A percentile compares a stretch with the other conserved stretches of the same genome.
These are phyloP conservation scores for Toxoplasma gondii DNA, from an alignment of 169 alveolate species.

Conservation along the genomic window DNA sequence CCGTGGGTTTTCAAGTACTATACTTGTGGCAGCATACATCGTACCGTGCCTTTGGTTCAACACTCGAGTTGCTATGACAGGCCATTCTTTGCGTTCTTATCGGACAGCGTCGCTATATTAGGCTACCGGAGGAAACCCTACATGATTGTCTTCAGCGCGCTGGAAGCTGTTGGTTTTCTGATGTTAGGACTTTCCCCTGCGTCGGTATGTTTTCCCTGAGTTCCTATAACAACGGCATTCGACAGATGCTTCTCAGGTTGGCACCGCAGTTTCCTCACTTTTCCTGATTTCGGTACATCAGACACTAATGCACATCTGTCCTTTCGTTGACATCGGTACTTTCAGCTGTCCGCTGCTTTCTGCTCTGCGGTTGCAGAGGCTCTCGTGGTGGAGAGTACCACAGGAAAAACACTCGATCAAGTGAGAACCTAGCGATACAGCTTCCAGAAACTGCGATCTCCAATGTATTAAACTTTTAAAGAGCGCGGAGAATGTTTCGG, in stretches of 20 bases:
- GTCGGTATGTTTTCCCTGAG: slow-evolving; percentile 56
- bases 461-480: not conserved
- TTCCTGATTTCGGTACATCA: slow-evolving; percentile 72
- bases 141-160: slow-evolving; percentile 78
- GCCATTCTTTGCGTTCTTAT: slow-evolving; percentile 81
- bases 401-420: slow-evolving; percentile 69
- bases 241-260: slow-evolving; percentile 68
- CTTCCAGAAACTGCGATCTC: not conserved
- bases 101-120: slow-evolving; percentile 79
- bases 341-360: slow-evolving; percentile 79
- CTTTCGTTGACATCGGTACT: not conserved
- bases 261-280: slow-evolving; percentile 69
- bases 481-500: slow-evolving; percentile 81
- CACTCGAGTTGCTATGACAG: slow-evolving; percentile 6
- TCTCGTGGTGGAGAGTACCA: slow-evolving; percentile 78
- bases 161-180: slow-evolving; percentile 81
- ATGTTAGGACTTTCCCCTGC: slow-evolving; percentile 78
- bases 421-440: not conserved
- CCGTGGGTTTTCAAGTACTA: slow-evolving; percentile 84
- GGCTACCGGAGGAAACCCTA: slow-evolving; percentile 88
- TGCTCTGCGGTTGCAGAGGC: slow-evolving; percentile 92
- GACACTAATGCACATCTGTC: not conserved
- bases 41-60: too few relatives aligned
- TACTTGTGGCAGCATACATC: not conserved
- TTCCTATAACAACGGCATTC: not conserved